Conservation (phyloP, 1,284 basidiomycete species). For the Flammula alnicola region DNA sequence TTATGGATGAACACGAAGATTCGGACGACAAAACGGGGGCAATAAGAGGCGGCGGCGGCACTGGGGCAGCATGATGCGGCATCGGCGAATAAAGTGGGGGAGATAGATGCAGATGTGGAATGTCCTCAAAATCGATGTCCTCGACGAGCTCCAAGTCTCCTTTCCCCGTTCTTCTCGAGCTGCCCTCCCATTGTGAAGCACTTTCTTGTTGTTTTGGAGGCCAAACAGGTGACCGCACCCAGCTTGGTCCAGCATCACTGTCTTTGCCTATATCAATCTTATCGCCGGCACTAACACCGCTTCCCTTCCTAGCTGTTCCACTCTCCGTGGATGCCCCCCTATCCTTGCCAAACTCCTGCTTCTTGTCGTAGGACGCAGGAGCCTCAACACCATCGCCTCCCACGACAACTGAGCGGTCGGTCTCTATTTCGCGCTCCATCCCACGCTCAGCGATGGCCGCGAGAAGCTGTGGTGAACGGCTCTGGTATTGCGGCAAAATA, state of each 20-base stretch:
- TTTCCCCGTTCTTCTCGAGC: constrained; percentile 2
- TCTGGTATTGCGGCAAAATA: constrained; percentile 56
- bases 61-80: constrained; percentile 8
- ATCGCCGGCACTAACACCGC: constrained; percentile 10
- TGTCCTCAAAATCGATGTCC: constrained; percentile 15
- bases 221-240: constrained; percentile 25
- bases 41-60: constrained; percentile 6
- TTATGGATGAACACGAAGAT: constrained; percentile 11
- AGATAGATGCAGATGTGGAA: constrained; percentile 20
- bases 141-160: constrained; percentile 20
- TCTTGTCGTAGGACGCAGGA: constrained; percentile 6
- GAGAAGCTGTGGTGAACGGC: constrained; percentile 51
- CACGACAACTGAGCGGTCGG: constrained; percentile 63
- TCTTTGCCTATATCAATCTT: constrained; percentile 14
- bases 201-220: constrained; percentile 2
- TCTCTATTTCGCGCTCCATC: constrained; percentile 70
- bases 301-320: constrained; percentile 6
- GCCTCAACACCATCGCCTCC: constrained; percentile 58
- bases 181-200: constrained; percentile 2
- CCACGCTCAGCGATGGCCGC: constrained; percentile 57
- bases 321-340: constrained; percentile 3
- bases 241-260: constrained; percentile 24
- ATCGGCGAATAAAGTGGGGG: constrained; percentile 13
- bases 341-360: constrained; percentile 20
- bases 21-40: constrained; percentile 10